A percentile compares a stretch with the other conserved stretches of the same genome.
phyloP scores from a whole-genome alignment of 2,329 filamentous ascomycete genomes.

The Penicillium psychrosexuale region DNA sequence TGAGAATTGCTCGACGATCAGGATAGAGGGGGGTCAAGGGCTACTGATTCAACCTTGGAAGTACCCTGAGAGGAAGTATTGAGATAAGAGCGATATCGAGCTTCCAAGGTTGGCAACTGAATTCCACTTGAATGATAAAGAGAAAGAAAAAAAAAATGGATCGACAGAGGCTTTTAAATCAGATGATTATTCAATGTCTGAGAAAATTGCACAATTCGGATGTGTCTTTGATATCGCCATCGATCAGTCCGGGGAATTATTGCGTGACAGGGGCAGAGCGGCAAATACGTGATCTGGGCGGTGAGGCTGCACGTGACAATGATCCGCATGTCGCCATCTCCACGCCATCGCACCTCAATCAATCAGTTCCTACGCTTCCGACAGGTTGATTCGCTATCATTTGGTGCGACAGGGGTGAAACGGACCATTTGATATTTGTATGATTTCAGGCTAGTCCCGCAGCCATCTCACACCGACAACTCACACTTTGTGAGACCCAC shows the following conservation, averaged over 20 bases:
- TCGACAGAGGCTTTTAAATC: not conserved
- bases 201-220: slow-evolving; percentile 5
- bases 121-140: not conserved
- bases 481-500: not conserved
- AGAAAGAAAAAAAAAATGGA: not conserved
- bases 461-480: not conserved
- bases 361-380: not conserved
- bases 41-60: not conserved
- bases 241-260: slow-evolving; percentile 5
- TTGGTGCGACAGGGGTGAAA: not conserved
- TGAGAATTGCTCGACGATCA: not conserved
- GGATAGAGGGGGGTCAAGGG: not conserved
- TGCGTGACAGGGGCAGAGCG: slow-evolving; percentile 1
- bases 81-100: not conserved
- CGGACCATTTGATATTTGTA: not conserved
- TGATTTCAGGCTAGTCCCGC: not conserved
- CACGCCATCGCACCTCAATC: slow-evolving; percentile 12
- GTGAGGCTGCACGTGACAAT: slow-evolving; percentile 19
- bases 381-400: slow-evolving; percentile 15
- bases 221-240: not conserved
- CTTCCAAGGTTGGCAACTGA: not conserved
- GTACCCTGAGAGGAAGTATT: not conserved
- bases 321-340: slow-evolving; percentile 21
- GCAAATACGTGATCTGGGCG: slow-evolving; percentile 6
- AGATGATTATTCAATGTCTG: not conserved